phyloP scores from a whole-genome alignment of 2,329 filamentous ascomycete species.

The Coleophoma cylindrospora region DNA sequence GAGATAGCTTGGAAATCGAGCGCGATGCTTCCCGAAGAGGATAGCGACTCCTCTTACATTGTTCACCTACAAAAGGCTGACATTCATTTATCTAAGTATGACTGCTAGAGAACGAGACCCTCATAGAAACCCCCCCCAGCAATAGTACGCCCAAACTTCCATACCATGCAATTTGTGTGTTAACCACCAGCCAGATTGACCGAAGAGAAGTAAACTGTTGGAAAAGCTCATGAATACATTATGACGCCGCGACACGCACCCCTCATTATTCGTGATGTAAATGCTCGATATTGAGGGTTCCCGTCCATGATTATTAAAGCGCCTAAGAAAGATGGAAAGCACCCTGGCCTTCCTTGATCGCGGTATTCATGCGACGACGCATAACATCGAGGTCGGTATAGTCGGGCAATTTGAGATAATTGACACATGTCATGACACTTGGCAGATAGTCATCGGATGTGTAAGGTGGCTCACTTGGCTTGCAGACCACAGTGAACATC shows the following conservation, averaged over 20 bases:
- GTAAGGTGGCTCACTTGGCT: conserved; percentile 92
- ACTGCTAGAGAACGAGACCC: conserved; percentile 12
- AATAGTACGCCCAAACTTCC: conserved; percentile 27
- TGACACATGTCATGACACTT: conserved; percentile 99
- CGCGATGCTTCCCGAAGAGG: no score
- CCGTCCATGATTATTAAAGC: conserved; percentile 9
- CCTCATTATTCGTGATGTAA: conserved; percentile 13
- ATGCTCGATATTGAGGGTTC: conserved; percentile 9
- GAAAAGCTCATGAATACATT: conserved; percentile 21
- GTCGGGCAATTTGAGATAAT: conserved; percentile 96
- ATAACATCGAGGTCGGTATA: conserved; percentile 78
- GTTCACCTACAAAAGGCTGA: no score
- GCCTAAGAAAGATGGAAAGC: conserved; percentile 88
- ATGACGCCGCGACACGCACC: conserved; percentile 15
- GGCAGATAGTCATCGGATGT: conserved; percentile 97
- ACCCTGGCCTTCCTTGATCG: conserved; percentile 92
- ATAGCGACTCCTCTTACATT: no score
- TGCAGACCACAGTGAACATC: conserved; percentile 99
- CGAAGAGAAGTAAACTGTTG: conserved; percentile 11
- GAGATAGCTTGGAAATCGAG: no score
- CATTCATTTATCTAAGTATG: neutral
- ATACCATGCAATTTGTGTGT: conserved; percentile 27
- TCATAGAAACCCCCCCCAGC: conserved; percentile 12
- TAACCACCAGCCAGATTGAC: conserved; percentile 8
- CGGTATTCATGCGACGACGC: conserved; percentile 72